Evolutionary conservation across 176 grass and related monocot genomes (phyloP).

Genomic region (Lolium rigidum): DNA sequence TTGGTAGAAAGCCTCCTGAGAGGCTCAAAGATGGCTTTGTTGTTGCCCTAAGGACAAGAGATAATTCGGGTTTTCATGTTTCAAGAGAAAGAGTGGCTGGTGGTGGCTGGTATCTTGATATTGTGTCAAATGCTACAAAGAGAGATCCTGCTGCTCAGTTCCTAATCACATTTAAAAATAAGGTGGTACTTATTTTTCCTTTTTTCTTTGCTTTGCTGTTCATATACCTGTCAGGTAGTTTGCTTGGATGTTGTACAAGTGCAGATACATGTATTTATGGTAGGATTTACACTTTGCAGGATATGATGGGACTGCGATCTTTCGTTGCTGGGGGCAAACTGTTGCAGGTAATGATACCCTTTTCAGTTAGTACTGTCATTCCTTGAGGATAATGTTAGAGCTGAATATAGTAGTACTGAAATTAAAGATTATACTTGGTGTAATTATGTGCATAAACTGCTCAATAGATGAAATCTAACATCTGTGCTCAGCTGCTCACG

Average conservation of each 20-base stretch:
- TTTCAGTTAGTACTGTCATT: slow-evolving; percentile 26
- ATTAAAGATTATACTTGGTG: not conserved
- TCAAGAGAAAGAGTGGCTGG: slow-evolving; percentile 67
- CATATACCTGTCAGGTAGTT: slow-evolving; percentile 9
- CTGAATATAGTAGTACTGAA: slow-evolving; percentile 12
- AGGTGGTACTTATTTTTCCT: slow-evolving; percentile 45
- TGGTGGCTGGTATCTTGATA: slow-evolving; percentile 85
- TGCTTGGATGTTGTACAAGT: slow-evolving; percentile 15
- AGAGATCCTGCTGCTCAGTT: slow-evolving; percentile 94
- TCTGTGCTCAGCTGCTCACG: not conserved
- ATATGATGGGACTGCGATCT: slow-evolving; percentile 81
- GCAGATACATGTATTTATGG: slow-evolving; percentile 32
- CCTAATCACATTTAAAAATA: slow-evolving; percentile 76
- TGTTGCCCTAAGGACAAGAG: slow-evolving; percentile 71
- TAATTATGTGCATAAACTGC: not conserved
- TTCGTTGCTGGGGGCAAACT: slow-evolving; percentile 88
- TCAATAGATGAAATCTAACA: not conserved
- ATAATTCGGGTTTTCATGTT: slow-evolving; percentile 73
- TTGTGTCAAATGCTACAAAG: slow-evolving; percentile 81
- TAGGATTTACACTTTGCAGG: slow-evolving; percentile 53
- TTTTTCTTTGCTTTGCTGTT: slow-evolving; percentile 26
- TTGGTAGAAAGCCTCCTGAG: slow-evolving; percentile 51
- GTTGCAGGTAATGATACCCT: slow-evolving; percentile 65
- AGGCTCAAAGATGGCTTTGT: slow-evolving; percentile 83
- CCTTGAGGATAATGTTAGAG: not conserved